Base-by-base conservation (phyloP, 2,329 filamentous ascomycete species). In the Penicillium sp. region DNA sequence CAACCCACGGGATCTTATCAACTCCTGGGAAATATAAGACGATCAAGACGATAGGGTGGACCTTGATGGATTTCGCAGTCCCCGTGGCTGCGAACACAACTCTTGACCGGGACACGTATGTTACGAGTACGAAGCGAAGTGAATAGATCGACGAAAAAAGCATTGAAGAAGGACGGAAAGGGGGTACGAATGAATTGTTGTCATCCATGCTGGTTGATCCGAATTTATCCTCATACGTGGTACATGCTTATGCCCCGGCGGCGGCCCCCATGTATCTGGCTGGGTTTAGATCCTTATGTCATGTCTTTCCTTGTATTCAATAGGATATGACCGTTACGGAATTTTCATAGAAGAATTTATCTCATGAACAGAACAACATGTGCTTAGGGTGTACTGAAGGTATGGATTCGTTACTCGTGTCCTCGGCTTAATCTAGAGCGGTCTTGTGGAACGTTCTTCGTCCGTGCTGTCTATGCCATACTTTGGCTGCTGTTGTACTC, bases 121-220 rank as follows among this genome's bases (percentile, higher is more conserved):
- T 40, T 55, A 60, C 41, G 58, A 60, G 47, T 58, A 60, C 58
- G 55, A 62, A 39, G 27, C 19, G 46, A 55, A 62, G 57, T 50
- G 52, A 60, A 58, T 60, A 54, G 36, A 58, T 39, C 52, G 19
- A 54, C 35, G 51, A 62, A 49, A 13, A 49, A 58, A 51, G 49
- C 22, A 22, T 31, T 43, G 6, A 40, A 27, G 39, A 24, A 39
- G 47, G 18, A 44, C 36, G 44, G 11, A n/a, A 9, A 31, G 22
- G 19, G 39, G 39, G 14, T 27, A 19, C 40, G 10, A 22, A 16
- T 37, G 19, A n/a, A 33, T 36, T 36, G 40, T 41, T 31, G 22
- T 46, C 19, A 22, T 27, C 27, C 41, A 19, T 36, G 46, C 27
- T 18, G 43, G 16, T n/a, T 53, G 36, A 37, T 41, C 40, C 41